Conservation (phyloP, 495 filamentous ascomycete species). For the Penicillium waksmanii region DNA sequence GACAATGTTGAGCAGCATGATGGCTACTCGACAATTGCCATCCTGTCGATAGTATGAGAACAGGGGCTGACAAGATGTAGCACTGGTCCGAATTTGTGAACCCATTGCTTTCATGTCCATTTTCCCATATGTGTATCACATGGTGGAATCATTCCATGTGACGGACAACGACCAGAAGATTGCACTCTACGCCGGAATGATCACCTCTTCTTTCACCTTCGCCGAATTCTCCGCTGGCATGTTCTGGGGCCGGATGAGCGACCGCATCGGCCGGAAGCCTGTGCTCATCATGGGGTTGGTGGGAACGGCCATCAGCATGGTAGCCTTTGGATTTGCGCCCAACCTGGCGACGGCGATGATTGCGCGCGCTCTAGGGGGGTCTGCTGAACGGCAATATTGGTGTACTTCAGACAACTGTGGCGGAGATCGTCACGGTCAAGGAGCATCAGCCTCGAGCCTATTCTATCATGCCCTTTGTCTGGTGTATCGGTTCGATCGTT, state of each 20-base stretch:
- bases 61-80: conserved; percentile 56
- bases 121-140: conserved; percentile 98
- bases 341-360: conserved; percentile 83
- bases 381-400: conserved; percentile 95
- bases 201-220: conserved; percentile 95
- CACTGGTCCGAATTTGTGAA: conserved; percentile 93
- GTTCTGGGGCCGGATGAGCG: conserved; percentile 91
- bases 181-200: conserved; percentile 91
- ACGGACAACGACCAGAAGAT: conserved; percentile 78
- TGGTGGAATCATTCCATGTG: conserved; percentile 90
- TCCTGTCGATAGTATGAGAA: not conserved
- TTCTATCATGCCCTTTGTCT: conserved; percentile 96
- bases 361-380: conserved; percentile 87
- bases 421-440: conserved; percentile 87
- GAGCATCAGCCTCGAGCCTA: conserved; percentile 92
- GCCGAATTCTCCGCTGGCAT: conserved; percentile 90
- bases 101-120: conserved; percentile 99
- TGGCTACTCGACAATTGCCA: not conserved
- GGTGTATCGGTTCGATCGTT: conserved; percentile 92
- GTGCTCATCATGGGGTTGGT: conserved; percentile 84
- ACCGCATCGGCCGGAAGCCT: conserved; percentile 89
- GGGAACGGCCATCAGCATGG: conserved; percentile 91
- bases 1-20: not conserved
- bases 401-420: conserved; percentile 92
- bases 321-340: conserved; percentile 89